Evolutionary conservation across 441 rosid genomes (phyloP).

Genomic region (Gossypium trilobum): DNA sequence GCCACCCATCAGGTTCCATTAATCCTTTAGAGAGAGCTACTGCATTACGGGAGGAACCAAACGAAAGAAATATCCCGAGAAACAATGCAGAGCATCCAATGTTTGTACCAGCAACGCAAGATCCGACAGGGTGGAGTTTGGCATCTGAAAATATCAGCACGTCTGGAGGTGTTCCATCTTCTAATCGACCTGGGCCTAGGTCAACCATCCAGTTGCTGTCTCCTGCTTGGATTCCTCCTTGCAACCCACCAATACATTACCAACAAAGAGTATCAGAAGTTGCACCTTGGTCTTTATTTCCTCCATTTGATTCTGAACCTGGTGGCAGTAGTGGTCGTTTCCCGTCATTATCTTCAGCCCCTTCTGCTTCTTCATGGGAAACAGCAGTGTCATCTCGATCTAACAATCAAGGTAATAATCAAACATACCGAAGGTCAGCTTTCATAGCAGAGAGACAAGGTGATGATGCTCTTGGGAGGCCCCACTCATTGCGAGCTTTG

Average conservation of each 20-base stretch:
- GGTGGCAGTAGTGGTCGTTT: constrained; percentile 44
- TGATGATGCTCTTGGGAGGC: constrained; percentile 48
- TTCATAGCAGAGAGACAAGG: constrained; percentile 48
- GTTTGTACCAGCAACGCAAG: constrained; percentile 45
- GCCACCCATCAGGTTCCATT: constrained; percentile 30
- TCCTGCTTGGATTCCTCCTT: constrained; percentile 47
- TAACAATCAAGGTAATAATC: constrained; percentile 43
- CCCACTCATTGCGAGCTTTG: constrained; percentile 55
- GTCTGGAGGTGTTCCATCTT: constrained; percentile 37
- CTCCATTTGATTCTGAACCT: constrained; percentile 42
- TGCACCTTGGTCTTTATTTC: constrained; percentile 70
- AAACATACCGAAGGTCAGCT: constrained; percentile 43
- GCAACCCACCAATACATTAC: constrained; percentile 27
- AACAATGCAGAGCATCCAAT: constrained; percentile 42
- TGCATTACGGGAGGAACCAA: constrained; percentile 37
- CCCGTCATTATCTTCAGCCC: constrained; percentile 43
- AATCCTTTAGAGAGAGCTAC: constrained; percentile 37
- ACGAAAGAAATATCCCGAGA: constrained; percentile 42
- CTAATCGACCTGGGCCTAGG: constrained; percentile 36
- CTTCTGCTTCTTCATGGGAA: constrained; percentile 46
- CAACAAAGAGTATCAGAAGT: constrained; percentile 47
- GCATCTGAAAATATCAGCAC: constrained; percentile 37
- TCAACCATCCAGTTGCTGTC: constrained; percentile 38
- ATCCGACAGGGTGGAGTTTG: constrained; percentile 57
- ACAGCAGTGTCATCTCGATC: constrained; percentile 36